Evolutionary conservation across 1,284 basidiomycete species (phyloP).

Genomic region (Cryptococcus sp.): DNA sequence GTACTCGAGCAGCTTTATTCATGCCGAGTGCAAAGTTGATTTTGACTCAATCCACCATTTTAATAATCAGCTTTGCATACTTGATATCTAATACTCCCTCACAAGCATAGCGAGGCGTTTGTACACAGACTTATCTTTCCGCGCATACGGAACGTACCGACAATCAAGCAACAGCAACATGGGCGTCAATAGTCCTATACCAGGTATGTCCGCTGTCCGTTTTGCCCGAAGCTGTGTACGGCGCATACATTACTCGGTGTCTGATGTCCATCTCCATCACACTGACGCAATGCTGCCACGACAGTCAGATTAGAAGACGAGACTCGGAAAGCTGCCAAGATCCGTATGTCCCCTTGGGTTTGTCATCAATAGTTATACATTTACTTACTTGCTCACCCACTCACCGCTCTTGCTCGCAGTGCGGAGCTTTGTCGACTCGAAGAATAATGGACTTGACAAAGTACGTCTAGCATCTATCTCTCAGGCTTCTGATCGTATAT

Average conservation of each 20-base stretch:
- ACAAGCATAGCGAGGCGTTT: too few relatives aligned
- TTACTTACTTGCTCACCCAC: neutral
- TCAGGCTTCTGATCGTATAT: neutral
- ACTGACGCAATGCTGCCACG: neutral
- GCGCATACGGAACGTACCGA: too few relatives aligned
- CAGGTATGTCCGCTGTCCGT: conserved; percentile 35
- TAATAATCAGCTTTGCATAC: too few relatives aligned
- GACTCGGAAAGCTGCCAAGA: conserved; percentile 59
- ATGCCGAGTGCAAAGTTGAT: too few relatives aligned
- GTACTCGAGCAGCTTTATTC: too few relatives aligned
- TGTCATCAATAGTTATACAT: neutral
- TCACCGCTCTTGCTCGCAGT: conserved; percentile 23
- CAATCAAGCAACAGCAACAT: conserved; percentile 24
- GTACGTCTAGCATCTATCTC: conserved; percentile 20
- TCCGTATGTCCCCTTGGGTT: conserved; percentile 35
- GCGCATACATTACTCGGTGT: neutral
- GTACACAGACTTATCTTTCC: too few relatives aligned
- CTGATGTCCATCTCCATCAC: neutral
- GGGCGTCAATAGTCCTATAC: conserved; percentile 52
- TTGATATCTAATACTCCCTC: too few relatives aligned
- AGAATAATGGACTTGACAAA: conserved; percentile 55
- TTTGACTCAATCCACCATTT: too few relatives aligned
- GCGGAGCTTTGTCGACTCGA: conserved; percentile 52
- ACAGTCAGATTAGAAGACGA: conserved; percentile 56
- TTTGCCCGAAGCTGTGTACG: too few relatives aligned